These are phyloP conservation scores for Thelephora ganbajun DNA, from an alignment of 768 basidiomycete genomes.

Conservation along the genomic window DNA sequence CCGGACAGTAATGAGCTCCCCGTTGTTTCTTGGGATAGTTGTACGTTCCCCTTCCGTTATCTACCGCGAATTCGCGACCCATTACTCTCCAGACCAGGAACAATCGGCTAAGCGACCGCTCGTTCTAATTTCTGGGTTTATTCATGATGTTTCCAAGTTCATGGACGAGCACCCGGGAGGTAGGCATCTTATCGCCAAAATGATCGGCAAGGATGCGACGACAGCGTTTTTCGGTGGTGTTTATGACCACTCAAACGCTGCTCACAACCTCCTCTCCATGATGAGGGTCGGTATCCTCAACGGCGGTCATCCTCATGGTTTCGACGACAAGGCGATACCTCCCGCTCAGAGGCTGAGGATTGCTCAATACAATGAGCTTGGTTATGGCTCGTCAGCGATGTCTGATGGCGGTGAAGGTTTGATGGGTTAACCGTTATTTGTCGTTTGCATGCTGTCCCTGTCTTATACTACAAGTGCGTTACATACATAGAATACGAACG, in stretches of 20 bases:
- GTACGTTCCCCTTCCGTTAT: conserved; percentile 25
- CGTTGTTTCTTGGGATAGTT: conserved; percentile 78
- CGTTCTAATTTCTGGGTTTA: conserved; percentile 82
- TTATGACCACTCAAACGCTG: conserved; percentile 80
- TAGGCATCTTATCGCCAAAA: conserved; percentile 66
- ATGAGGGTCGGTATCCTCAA: conserved; percentile 45
- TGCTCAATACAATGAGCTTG: conserved; percentile 22
- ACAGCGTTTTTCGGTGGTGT: conserved; percentile 92
- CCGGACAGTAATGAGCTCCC: conserved; percentile 61
- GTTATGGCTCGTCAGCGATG: conserved; percentile 20
- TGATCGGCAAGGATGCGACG: conserved; percentile 84
- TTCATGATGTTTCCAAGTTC: conserved; percentile 79
- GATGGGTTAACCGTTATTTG: conserved; percentile 14
- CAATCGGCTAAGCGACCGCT: conserved; percentile 71
- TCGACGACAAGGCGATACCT: conserved; percentile 32
- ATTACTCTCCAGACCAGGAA: conserved; percentile 44
- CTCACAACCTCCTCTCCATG: conserved; percentile 52
- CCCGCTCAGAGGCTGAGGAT: conserved; percentile 35
- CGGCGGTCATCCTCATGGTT: conserved; percentile 38
- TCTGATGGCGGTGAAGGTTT: conserved; percentile 21
- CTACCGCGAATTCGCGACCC: neutral
- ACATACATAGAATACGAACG: too few species aligned
- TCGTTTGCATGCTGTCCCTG: neutral
- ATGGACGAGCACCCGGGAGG: conserved; percentile 90
- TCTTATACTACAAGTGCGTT: neutral